These are phyloP conservation scores for Neospora caninum DNA, from an alignment of 169 alveolate species.

Conservation along the genomic window DNA sequence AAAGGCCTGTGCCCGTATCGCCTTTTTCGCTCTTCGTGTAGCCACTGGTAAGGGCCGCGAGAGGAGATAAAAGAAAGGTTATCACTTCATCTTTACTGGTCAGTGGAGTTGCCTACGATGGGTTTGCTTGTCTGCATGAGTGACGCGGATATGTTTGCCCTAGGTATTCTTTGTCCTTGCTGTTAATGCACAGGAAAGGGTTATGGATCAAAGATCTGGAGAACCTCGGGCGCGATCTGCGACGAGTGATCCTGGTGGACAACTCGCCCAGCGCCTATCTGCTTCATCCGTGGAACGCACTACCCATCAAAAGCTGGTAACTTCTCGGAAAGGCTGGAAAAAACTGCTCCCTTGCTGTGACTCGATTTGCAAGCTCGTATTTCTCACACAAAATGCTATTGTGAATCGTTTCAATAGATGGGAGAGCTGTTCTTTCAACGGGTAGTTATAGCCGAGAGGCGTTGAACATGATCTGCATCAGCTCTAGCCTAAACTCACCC, in stretches of 20 bases:
- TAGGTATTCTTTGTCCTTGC: too few relatives aligned
- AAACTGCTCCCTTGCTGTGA: not conserved
- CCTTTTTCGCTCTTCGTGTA: slow-evolving; percentile 84
- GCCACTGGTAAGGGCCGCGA: slow-evolving; percentile 64
- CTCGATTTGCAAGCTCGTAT: not conserved
- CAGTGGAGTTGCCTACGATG: not conserved
- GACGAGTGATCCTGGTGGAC: slow-evolving; percentile 88
- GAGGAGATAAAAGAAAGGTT: not conserved
- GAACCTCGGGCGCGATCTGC: slow-evolving; percentile 86
- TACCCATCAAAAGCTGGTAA: slow-evolving; percentile 90
- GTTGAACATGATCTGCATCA: too few relatives aligned
- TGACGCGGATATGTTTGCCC: too few relatives aligned
- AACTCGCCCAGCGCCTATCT: slow-evolving; percentile 91
- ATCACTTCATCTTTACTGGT: not conserved
- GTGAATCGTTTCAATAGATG: not conserved
- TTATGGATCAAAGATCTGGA: slow-evolving; percentile 87
- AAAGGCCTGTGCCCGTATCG: slow-evolving; percentile 77
- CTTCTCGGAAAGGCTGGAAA: not conserved
- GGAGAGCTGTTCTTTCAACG: too few relatives aligned
- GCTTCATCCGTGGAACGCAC: slow-evolving; percentile 92
- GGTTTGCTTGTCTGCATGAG: too few relatives aligned
- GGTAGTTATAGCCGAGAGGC: too few relatives aligned
- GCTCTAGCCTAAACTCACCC: too few relatives aligned
- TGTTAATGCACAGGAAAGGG: slow-evolving; percentile 73
- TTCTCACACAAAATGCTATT: not conserved